These are phyloP conservation scores for Heterobasidion parviporum DNA, from an alignment of 1,284 basidiomycete genomes.

Conservation along the genomic window DNA sequence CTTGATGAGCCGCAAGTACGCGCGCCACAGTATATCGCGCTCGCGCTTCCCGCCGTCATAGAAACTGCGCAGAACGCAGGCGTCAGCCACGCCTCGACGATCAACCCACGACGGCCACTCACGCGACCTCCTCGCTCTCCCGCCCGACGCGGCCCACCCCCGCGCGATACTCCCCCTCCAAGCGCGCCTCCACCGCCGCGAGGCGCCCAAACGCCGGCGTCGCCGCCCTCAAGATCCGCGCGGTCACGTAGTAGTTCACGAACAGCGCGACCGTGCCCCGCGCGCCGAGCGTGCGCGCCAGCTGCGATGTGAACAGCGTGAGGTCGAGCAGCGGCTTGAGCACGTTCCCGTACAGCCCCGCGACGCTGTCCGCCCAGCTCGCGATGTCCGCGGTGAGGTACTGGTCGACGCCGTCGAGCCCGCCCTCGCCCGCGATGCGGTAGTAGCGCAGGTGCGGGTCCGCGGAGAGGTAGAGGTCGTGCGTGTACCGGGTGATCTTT, in stretches of 20 bases:
- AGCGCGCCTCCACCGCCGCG: conserved; percentile 80
- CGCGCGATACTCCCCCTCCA: conserved; percentile 86
- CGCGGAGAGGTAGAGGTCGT: conserved; percentile 85
- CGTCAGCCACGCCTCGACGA: neutral
- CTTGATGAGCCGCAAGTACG: conserved; percentile 77
- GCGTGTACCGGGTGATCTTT: conserved; percentile 84
- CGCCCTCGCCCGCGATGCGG: conserved; percentile 43
- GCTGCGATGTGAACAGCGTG: conserved; percentile 88
- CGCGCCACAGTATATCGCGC: conserved; percentile 72
- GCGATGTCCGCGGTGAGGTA: conserved; percentile 93
- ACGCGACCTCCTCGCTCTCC: conserved; percentile 93
- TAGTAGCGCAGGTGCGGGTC: conserved; percentile 67
- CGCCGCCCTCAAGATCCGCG: conserved; percentile 74
- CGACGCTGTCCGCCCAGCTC: conserved; percentile 82
- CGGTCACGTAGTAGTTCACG: conserved; percentile 82
- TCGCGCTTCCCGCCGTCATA: conserved; percentile 89
- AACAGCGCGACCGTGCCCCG: conserved; percentile 77
- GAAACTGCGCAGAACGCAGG: conserved; percentile 45
- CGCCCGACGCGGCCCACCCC: conserved; percentile 85
- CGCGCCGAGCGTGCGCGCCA: conserved; percentile 79
- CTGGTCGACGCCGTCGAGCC: conserved; percentile 78
- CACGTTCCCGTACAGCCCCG: conserved; percentile 74
- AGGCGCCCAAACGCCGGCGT: conserved; percentile 93
- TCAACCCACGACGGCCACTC: conserved; percentile 17
- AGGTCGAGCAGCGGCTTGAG: conserved; percentile 91